These are phyloP conservation scores for Colletotrichum navitas DNA, from an alignment of 2,329 filamentous ascomycete species.

Conservation along the genomic window DNA sequence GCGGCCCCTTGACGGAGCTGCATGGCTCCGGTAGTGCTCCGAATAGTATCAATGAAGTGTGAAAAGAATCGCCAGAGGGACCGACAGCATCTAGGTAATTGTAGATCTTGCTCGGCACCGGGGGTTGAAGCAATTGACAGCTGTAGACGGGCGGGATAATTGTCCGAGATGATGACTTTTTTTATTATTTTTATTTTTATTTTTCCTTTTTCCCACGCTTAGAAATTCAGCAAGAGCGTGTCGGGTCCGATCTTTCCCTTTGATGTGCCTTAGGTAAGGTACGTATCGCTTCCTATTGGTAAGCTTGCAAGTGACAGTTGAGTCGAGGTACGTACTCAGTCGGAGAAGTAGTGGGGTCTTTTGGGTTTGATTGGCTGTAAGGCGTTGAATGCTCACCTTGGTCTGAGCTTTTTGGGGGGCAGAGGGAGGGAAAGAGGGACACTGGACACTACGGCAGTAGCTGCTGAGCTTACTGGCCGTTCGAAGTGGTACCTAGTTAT, in stretches of 20 bases:
- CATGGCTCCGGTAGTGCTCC: conserved; percentile 56
- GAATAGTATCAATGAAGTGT: conserved; percentile 27
- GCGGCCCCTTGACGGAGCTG: conserved; percentile 67
- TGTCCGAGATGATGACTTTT: conserved; percentile 33
- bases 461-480: background rate
- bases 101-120: conserved; percentile 10
- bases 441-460: background rate
- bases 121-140: conserved; percentile 33
- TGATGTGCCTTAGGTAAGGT: conserved; percentile 30
- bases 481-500: background rate
- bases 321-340: conserved; percentile 8
- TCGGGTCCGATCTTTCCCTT: conserved; percentile 21
- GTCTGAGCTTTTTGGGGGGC: background rate
- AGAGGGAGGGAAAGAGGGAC: too few species aligned
- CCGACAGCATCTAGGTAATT: conserved; percentile 12
- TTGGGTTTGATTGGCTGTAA: conserved; percentile 12
- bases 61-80: conserved; percentile 4
- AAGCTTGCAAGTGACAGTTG: too few species aligned
- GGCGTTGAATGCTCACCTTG: background rate
- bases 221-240: conserved; percentile 18
- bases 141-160: conserved; percentile 13
- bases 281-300: background rate
- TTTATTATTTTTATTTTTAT: conserved; percentile 25
- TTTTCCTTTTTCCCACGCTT: background rate
- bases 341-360: background rate